These are phyloP conservation scores for Phyllosticta citriasiana DNA, from an alignment of 2,329 filamentous ascomycete species.

Conservation along the genomic window DNA sequence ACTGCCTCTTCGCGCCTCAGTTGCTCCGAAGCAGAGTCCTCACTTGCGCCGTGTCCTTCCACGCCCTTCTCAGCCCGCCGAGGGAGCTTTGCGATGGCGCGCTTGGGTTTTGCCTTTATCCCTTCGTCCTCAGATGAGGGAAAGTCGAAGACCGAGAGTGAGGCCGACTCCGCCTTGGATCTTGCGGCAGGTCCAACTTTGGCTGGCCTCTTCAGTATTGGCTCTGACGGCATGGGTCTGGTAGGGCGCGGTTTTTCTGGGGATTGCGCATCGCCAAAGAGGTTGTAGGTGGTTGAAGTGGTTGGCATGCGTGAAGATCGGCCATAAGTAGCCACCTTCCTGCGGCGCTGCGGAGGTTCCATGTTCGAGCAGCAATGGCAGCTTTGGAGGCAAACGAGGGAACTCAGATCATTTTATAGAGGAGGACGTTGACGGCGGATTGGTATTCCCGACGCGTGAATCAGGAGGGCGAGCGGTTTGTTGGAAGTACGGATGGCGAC, in stretches of 20 bases:
- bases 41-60: neutral
- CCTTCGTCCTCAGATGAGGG: slow-evolving; percentile 24
- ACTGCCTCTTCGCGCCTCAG: slow-evolving; percentile 1
- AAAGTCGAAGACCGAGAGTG: slow-evolving; percentile 30
- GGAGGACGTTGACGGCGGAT: neutral
- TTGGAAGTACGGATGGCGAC: neutral
- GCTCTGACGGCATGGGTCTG: slow-evolving; percentile 1
- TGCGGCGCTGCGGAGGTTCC: slow-evolving; percentile 20
- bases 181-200: neutral
- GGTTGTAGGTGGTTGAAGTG: slow-evolving; percentile 11
- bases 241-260: slow-evolving; percentile 23
- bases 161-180: neutral
- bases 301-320: slow-evolving; percentile 21
- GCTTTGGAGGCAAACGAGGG: neutral
- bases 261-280: slow-evolving; percentile 21
- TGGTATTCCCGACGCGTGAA: neutral
- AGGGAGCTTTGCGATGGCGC: neutral
- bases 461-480: neutral
- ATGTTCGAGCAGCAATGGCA: slow-evolving; percentile 1
- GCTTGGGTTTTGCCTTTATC: neutral
- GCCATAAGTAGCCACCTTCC: slow-evolving; percentile 30
- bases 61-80: neutral
- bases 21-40: slow-evolving; percentile 9
- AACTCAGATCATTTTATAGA: neutral
- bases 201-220: neutral